Conservation (phyloP, 2,329 filamentous ascomycete species). For the Lachnellula hyalina region DNA sequence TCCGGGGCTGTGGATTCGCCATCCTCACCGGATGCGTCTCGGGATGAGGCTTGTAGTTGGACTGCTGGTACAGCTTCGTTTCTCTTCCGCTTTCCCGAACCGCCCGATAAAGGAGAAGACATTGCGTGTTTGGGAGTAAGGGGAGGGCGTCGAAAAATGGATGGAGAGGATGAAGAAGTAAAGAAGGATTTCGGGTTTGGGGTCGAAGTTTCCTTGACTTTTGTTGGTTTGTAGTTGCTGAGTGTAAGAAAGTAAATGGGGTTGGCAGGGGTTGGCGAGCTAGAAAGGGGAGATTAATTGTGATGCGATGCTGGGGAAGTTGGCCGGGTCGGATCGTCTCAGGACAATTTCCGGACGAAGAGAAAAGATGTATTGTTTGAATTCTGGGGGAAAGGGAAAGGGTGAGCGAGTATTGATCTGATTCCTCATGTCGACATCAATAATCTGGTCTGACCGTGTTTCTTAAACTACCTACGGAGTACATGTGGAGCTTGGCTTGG, state of each 20-base stretch:
- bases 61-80: conserved; percentile 51
- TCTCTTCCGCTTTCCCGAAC: conserved; percentile 71
- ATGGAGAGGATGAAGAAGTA: not conserved
- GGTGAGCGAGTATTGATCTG: no score
- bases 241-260: not conserved
- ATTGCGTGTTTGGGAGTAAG: conserved; percentile 14
- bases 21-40: conserved; percentile 80
- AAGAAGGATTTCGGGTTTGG: not conserved
- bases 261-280: not conserved
- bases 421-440: no score
- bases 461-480: no score
- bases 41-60: conserved; percentile 62
- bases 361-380: no score
- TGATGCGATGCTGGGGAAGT: not conserved
- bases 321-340: not conserved
- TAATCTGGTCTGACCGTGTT: no score
- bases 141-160: not conserved
- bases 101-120: conserved; percentile 33
- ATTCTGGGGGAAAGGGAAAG: no score
- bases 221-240: not conserved
- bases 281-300: not conserved
- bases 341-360: not conserved
- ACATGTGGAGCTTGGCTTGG: no score
- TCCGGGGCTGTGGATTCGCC: conserved; percentile 66
- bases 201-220: not conserved